These are phyloP conservation scores for Gossypium mustelinum DNA, from an alignment of 345 rosid genomes.

Conservation along the genomic window DNA sequence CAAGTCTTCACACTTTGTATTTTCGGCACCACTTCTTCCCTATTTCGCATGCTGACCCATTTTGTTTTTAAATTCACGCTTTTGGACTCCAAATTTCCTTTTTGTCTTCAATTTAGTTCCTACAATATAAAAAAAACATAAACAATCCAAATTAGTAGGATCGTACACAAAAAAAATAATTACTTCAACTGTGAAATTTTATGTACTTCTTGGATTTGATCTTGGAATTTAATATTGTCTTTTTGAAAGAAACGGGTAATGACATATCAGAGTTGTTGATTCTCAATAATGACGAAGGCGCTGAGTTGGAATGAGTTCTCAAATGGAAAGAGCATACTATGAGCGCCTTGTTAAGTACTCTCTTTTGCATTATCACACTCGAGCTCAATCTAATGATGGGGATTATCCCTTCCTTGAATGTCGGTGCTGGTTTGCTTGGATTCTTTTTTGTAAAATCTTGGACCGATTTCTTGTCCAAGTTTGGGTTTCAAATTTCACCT, in stretches of 20 bases:
- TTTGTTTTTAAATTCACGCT: too few relatives aligned
- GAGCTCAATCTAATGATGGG: conserved; percentile 89
- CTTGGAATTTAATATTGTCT: not conserved
- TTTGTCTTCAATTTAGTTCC: too few relatives aligned
- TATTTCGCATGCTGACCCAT: too few relatives aligned
- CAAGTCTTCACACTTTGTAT: too few relatives aligned
- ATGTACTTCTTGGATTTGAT: not conserved
- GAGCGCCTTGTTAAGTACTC: conserved; percentile 63
- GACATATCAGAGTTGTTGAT: too few relatives aligned
- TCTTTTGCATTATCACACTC: conserved; percentile 85
- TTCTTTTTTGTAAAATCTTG: conserved; percentile 92
- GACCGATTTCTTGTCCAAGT: conserved; percentile 59
- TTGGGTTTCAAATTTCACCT: conserved; percentile 58
- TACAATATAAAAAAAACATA: too few relatives aligned
- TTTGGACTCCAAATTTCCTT: too few relatives aligned
- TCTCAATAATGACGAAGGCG: not conserved
- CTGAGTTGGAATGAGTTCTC: conserved; percentile 39
- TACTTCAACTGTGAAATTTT: not conserved
- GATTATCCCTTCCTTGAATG: conserved; percentile 80
- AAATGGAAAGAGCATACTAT: conserved; percentile 86
- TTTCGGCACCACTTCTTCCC: too few relatives aligned
- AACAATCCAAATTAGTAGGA: not conserved
- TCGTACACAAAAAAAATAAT: too few relatives aligned
- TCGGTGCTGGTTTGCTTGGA: conserved; percentile 88
- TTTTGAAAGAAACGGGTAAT: not conserved